phyloP scores from a whole-genome alignment of 495 filamentous ascomycete genomes.

The Durotheca rogersii region DNA sequence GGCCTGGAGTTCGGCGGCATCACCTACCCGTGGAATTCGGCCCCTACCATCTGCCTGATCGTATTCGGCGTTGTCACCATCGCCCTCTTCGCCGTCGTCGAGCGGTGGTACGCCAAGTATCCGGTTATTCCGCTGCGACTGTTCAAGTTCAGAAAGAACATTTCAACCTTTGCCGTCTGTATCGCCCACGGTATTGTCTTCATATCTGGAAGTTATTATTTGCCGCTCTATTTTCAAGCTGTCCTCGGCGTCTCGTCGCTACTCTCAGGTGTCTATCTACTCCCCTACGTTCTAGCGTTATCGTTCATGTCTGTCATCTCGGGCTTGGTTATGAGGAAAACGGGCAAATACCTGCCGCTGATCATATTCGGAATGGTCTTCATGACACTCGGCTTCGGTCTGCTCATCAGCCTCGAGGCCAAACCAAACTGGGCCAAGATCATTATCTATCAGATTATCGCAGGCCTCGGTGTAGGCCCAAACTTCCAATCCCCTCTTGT shows the following conservation, averaged over 20 bases:
- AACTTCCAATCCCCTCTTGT: conserved; percentile 73
- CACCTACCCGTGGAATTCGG: conserved; percentile 68
- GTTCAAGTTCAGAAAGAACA: conserved; percentile 62
- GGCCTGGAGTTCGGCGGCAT: conserved; percentile 76
- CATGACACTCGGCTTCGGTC: conserved; percentile 61
- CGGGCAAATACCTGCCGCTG: conserved; percentile 52
- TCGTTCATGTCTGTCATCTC: conserved; percentile 61
- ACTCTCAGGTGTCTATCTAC: conserved; percentile 71
- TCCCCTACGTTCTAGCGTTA: conserved; percentile 69
- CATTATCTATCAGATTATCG: conserved; percentile 59
- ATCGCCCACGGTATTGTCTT: conserved; percentile 69
- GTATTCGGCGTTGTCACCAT: conserved; percentile 65
- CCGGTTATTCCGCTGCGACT: conserved; percentile 73
- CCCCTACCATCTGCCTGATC: conserved; percentile 72
- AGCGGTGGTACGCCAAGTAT: conserved; percentile 67
- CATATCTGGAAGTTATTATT: conserved; percentile 68
- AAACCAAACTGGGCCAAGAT: conserved; percentile 55
- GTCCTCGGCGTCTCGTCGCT: conserved; percentile 69
- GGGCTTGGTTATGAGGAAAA: conserved; percentile 71
- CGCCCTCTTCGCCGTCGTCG: conserved; percentile 61
- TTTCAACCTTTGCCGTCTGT: conserved; percentile 56
- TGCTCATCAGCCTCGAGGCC: conserved; percentile 58
- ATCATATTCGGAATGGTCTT: conserved; percentile 58
- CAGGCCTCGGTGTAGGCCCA: conserved; percentile 62
- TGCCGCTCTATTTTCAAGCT: conserved; percentile 73